Conservation (phyloP, 148 eudicot genomes). For the Talinum fruticosum region DNA sequence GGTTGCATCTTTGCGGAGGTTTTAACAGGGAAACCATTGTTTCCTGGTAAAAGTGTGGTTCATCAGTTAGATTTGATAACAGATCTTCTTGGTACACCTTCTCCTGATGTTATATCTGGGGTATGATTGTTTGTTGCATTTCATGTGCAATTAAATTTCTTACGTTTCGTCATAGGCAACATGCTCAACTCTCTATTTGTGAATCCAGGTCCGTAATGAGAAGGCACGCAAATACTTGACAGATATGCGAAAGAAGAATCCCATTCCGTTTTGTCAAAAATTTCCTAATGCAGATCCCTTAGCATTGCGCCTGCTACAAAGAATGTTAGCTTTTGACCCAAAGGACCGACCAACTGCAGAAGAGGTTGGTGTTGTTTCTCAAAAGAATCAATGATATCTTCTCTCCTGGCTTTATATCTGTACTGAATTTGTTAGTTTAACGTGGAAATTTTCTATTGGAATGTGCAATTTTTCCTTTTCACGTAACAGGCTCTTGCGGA, state of each 20-base stretch:
- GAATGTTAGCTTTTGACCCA: constrained; percentile 77
- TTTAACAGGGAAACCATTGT: constrained; percentile 77
- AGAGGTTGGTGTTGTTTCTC: constrained; percentile 36
- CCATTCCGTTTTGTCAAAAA: constrained; percentile 57
- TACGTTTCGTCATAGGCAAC: background rate
- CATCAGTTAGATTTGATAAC: constrained; percentile 92
- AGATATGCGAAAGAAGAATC: constrained; percentile 63
- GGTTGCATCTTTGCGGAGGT: constrained; percentile 98
- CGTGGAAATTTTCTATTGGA: background rate
- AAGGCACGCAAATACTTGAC: constrained; percentile 74
- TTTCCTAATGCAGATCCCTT: constrained; percentile 62
- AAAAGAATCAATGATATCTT: background rate
- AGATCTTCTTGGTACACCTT: constrained; percentile 90
- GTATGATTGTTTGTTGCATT: constrained; percentile 39
- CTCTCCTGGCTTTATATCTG: background rate
- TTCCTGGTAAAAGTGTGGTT: constrained; percentile 93
- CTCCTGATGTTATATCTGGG: constrained; percentile 66
- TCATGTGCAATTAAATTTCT: background rate
- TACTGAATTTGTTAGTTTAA: background rate
- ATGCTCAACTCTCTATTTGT: constrained; percentile 1
- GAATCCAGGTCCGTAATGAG: constrained; percentile 68
- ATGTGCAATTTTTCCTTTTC: background rate
- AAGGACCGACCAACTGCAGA: constrained; percentile 89
- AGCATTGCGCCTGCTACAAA: constrained; percentile 58
- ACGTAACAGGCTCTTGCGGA: constrained; percentile 61